Base-by-base conservation (phyloP, 2,329 filamentous ascomycete genomes). In the Colletotrichum neosansevieriae region DNA sequence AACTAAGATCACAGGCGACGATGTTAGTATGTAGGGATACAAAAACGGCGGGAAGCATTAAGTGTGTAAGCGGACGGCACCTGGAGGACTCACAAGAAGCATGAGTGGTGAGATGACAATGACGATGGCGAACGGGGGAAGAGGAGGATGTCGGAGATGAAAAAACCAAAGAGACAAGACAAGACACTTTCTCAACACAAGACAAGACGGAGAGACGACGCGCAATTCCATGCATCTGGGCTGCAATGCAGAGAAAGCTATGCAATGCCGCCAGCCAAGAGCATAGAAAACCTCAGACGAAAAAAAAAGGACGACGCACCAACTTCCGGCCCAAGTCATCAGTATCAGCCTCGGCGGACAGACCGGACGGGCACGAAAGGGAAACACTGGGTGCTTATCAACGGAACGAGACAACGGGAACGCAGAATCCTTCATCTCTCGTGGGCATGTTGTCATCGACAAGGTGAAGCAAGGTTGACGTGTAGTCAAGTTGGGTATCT, bases 1-100 rank as follows among this genome's bases (percentile, higher is more conserved):
- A 40, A 56, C 65, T 59, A 49, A 50, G 65, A 68, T 65, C 54
- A 56, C 54, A 64, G 60, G 61, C 65, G 49, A 65, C 29, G 40
- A 49, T 65, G 47, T 19, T 65, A 59, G 47, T 53, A 21, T 21
- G 4, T 21, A 59, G 11, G 38, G 38, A 15, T 44, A 15, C 34
- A 34, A 40, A 58, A 34, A 68, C 40, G 65, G 40, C 47, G 17
- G 53, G 29, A 38, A 49, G 54, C 49, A 29, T 53, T 42, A 29
- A 29, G 24, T 24, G 24, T 9, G 7, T 9, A 29, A 29, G 29
- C 29, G 29, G 29, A 29, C 7, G 38, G 64, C 47, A 54, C 47
- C 65, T 19, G 47, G 53, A 49, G 54, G 42, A 65, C 47, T 54
- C 61, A 42, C 53, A 42, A 58, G 49, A 50, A 58, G 21, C 44